Percentiles rank a stretch among this genome's conserved stretches.
phyloP scores from a whole-genome alignment of 2,329 filamentous ascomycete genomes.

The Magnaporthiopsis poae region DNA sequence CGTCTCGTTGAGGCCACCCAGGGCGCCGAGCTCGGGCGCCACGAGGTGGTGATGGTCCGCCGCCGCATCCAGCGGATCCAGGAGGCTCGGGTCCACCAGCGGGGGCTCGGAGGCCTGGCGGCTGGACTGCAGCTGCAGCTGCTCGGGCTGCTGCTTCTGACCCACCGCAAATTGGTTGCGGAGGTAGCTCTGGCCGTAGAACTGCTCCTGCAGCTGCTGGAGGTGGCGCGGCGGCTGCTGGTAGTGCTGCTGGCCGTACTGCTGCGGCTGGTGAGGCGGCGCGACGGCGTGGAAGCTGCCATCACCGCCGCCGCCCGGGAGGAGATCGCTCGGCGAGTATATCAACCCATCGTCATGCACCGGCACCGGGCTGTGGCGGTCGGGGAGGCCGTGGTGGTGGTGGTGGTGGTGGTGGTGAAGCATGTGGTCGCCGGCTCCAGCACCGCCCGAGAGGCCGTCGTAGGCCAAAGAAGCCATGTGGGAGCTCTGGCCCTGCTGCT shows the following conservation, averaged over 20 bases:
- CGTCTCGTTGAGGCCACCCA: background rate
- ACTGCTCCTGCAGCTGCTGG: background rate
- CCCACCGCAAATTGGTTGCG: background rate
- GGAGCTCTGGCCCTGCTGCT: no score
- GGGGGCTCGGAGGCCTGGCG: background rate
- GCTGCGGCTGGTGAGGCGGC: background rate
- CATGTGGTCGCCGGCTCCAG: no score
- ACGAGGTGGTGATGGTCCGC: background rate
- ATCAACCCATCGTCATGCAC: background rate
- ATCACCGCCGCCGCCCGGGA: background rate
- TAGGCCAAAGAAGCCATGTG: background rate
- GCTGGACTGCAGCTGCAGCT: background rate
- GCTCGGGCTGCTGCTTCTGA: background rate
- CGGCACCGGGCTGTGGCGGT: background rate
- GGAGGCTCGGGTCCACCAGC: background rate
- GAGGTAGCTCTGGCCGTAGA: constrained; percentile 2
- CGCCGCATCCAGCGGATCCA: background rate
- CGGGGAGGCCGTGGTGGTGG: background rate
- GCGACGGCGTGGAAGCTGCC: constrained; percentile 8
- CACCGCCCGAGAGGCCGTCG: background rate
- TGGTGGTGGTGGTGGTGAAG: background rate
- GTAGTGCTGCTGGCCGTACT: constrained; percentile 1
- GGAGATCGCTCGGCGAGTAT: background rate
- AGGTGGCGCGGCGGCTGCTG: background rate
- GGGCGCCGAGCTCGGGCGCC: background rate